phyloP scores from a whole-genome alignment of 495 filamentous ascomycete species.

The Tuber melanosporum region DNA sequence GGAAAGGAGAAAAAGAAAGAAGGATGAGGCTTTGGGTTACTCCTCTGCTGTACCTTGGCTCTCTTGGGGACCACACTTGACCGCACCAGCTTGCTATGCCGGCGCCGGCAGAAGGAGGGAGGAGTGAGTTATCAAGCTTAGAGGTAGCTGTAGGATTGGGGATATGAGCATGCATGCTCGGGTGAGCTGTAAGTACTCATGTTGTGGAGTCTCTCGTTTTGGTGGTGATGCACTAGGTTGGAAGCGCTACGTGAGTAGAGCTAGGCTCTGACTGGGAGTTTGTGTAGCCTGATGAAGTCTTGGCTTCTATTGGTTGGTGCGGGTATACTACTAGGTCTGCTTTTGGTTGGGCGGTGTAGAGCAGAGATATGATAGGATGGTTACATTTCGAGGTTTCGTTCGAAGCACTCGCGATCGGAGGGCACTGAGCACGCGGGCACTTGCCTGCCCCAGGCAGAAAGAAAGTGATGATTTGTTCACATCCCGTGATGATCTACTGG shows the following conservation, averaged over 20 bases:
- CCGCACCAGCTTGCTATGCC: neutral
- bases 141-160: neutral
- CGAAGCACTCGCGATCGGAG: neutral
- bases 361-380: neutral
- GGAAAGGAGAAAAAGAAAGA: neutral
- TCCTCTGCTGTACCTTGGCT: neutral
- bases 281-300: neutral
- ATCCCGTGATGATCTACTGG: neutral
- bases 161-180: neutral
- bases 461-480: too few relatives aligned
- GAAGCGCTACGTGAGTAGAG: neutral
- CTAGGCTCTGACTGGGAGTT: neutral
- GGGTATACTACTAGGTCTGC: neutral
- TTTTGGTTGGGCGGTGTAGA: neutral
- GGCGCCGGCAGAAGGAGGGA: neutral
- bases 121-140: neutral
- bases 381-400: neutral
- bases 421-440: neutral
- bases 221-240: neutral
- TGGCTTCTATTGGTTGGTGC: neutral
- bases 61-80: neutral
- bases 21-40: neutral
- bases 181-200: neutral
- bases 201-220: neutral
- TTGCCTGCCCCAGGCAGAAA: neutral